Base-by-base conservation (phyloP, 1,284 basidiomycete species). In the Schizophyllum commune region DNA sequence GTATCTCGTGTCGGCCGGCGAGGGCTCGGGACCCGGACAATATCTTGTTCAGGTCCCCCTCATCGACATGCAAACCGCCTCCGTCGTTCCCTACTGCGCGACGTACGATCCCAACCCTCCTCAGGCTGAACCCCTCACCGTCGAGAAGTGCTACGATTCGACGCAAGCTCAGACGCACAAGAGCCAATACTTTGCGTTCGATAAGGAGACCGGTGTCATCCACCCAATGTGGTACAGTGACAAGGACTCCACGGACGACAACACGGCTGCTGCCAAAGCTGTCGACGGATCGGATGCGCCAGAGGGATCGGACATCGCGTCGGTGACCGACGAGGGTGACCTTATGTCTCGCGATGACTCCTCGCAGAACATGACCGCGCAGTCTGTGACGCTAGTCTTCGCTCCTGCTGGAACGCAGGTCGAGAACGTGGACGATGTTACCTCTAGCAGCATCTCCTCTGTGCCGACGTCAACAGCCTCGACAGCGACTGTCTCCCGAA, bases 161-260 rank as follows among this genome's bases (percentile, higher is more conserved):
- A 67, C 62, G 1, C 17, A 1, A 0, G 63, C 68, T 7, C 62
- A 67, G 5, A 58, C 65, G 2, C 77, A 81, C 63, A 73, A 71
- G 67, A 85, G 83, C 65, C 88, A 90, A 69, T 66, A 75, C 4
- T 90, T 89, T 70, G 70, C 77, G 20, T 89, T 81, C 66, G 75
- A 85, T 63, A 69, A 74, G 5, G 61, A 60, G 1, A 80, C 75
- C 9, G 80, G 82, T 8, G 72, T 73, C 32, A 69, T 90, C 62
- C 74, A 74, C 32, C 88, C 87, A 4, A 79, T 83, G 67, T 84
- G 81, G 78, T 69, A 70, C 58, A 60, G 68, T 22, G 67, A 67
- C n/a, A 67, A 68, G 47, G 27, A 5, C 27, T 66, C 73, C 55
- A 66, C 69, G 32, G 20, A 20, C 27, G 19, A 13, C 13, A 13